Evolutionary conservation across 2,329 filamentous ascomycete species (phyloP), one percentile per base, ranked within the genome.

Genomic region (Fusarium ramigenum): DNA sequence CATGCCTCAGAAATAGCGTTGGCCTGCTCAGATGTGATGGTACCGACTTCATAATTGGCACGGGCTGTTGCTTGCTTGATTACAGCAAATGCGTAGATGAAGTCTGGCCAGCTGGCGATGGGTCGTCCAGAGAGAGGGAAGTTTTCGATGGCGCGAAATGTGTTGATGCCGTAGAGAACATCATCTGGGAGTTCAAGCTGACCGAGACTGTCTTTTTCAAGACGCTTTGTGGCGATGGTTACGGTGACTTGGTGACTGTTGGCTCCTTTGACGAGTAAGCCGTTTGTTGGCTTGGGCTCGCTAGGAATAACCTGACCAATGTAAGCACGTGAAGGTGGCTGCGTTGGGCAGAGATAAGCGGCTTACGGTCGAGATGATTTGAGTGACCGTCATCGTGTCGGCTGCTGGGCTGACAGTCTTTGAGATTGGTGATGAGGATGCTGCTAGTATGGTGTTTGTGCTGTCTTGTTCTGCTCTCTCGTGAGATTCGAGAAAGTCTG

Each of bases 51-150:
- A 25, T 25, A 34, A n/a, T 63, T 63, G 7, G 60, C 60, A n/a
- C 34, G 53, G 14, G 60, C 60, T 47, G 60, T 53, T n/a, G 60
- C 60, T 28, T 63, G 34, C n/a, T 63, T 63, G 40, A 63, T 59
- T 3, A 44, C 28, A 9, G 60, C 60, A 36, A 63, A 63, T 15
- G 60, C 40, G 18, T 47, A 36, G 21, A 63, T 47, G 16, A 63
- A 60, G 18, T 63, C 42, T 39, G 52, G 40, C 60, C 60, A 63
- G 12, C 16, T 59, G 14, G 60, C 23, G 16, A 63, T 63, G 10
- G 60, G 40, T 9, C 60, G 52, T 60, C 60, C 60, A 6, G 60
- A 63, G 2, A 63, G 60, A 12, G 60, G 60, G 5, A 63, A 63
- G 18, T 63, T 63, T n/a, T 60, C 28, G 18, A 63, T 60, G 53